Evolutionary conservation across 495 filamentous ascomycete genomes (phyloP), one percentile per base, ranked within the genome.

Genomic region (Stereocaulon alpinum): DNA sequence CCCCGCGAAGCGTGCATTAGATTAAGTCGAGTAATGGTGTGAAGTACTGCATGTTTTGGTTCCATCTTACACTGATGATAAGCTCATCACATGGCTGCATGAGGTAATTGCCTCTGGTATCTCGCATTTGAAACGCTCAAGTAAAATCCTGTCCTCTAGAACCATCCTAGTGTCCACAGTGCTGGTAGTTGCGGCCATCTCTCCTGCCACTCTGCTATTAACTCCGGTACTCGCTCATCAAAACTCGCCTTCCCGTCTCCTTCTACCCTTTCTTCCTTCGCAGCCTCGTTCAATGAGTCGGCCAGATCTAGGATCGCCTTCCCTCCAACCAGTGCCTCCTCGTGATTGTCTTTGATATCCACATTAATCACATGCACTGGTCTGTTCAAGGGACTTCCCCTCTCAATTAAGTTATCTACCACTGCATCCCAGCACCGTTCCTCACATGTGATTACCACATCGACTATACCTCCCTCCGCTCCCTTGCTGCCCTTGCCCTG

Each of bases 341-440:
- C 90, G 69, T 97, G 92, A 66, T 97, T 99, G 74, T 99, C 94
- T 70, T 86, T 92, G 68, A 99, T 97, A 70, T 96, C 93, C 52
- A 99, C 85, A 67, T 96, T 97, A 74, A 99, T 90, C 58, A 99
- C 86, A 69, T 99, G 93, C 11, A 99, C 91, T 0, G 92, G 90
- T 11, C 88, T 77, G 72, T 97, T 97, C 27, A 97, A 76, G 6
- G 83, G 81, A 0, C 85, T 81, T 12, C 91, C 91, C 61, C 94
- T 82, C 62, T 83, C 88, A 44, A 91, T 80, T 52, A 99, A 75
- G 68, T 99, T 91, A 63, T 99, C 94, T 7, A 99, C 81, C 45
- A 99, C 93, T 40, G 94, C 92, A 74, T 99, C 94, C 89, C 93
- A 99, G 70, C 94, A 99, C 48, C 92, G 79, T 71, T 99, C 94